A percentile compares a stretch with the other conserved stretches of the same genome.
Conservation (phyloP, 2,329 filamentous ascomycete genomes). For the Trichoderma sp. region DNA sequence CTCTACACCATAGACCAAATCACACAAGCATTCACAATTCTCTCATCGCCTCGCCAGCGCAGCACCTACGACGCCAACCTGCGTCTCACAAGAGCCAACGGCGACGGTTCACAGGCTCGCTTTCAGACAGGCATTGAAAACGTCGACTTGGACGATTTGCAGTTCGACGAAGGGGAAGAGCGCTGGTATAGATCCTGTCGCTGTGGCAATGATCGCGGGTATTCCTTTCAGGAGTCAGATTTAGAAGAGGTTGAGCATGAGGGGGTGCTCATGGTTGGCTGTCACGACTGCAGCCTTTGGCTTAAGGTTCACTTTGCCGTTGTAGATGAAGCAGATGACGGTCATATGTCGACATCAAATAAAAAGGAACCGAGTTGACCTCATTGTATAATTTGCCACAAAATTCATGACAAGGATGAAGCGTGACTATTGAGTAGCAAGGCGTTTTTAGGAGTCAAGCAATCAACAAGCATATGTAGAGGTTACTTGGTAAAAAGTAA, state of each 20-base stretch:
- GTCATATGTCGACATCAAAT: conserved; percentile 23
- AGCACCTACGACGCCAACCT: conserved; percentile 57
- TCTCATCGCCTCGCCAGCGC: conserved; percentile 53
- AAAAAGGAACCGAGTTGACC: conserved; percentile 28
- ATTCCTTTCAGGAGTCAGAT: conserved; percentile 59
- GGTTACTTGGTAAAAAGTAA: conserved; percentile 27
- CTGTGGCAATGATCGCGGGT: conserved; percentile 64
- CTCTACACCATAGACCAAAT: conserved; percentile 64
- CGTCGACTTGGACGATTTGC: conserved; percentile 66
- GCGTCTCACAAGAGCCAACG: conserved; percentile 35
- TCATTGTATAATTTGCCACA: background rate
- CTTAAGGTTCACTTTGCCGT: conserved; percentile 64
- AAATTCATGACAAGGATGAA: background rate
- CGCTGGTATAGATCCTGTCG: conserved; percentile 62
- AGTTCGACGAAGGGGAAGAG: conserved; percentile 49
- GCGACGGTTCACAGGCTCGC: conserved; percentile 28
- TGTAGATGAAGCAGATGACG: conserved; percentile 43
- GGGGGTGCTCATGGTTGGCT: conserved; percentile 65
- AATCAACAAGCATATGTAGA: conserved; percentile 17
- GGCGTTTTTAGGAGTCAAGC: conserved; percentile 32
- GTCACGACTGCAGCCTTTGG: conserved; percentile 67
- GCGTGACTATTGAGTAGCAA: background rate
- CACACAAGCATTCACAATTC: conserved; percentile 56
- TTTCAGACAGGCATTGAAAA: conserved; percentile 64
- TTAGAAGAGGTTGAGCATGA: conserved; percentile 59